Evolutionary conservation across 768 basidiomycete species (phyloP), one percentile per base, ranked within the genome.

Genomic region (Termitomyces bulborhizus): DNA sequence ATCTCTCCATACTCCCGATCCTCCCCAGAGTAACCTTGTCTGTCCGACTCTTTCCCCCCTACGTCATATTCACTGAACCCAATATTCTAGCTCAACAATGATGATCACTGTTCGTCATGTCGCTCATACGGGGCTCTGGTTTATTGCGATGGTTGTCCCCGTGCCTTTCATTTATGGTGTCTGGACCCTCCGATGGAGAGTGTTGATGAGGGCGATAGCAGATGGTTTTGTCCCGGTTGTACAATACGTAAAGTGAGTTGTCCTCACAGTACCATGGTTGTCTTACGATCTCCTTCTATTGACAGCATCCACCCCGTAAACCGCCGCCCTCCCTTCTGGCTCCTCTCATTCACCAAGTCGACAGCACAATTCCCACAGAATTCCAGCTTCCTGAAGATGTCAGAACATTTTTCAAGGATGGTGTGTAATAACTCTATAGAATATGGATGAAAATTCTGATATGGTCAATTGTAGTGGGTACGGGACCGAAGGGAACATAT

Each of bases 101-200:
- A 92, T 66, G 90, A 93, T 66, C 88, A 92, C 64, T 93, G 90
- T 66, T 91, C 89, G 58, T 81, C 90, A 16, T 93, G 90, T 68
- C 84, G 86, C 63, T 90, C 86, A 26, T 73, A 73, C 60, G 96
- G 96, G 46, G 82, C 88, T 43, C 79, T 98, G 57, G 83, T 99
- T 18, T 98, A 97, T 68, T 99, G 97, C 70, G 97, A 98, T 69
- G 94, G 95, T 18, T 99, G 97, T 68, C 92, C 96, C 36, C 76
- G 88, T 60, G 93, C 94, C 6, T 99, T 97, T 70, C 97, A 99
- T 72, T 84, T 98, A 57, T 86, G 89, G 82, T 99, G 97, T 70
- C 79, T 99, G 60, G 90, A 99, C 69, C 97, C 97, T 51, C 97
- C 97, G 21, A 82, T 98, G 76, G 90, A 94, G 58, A 76, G 84